Conservation (phyloP, 768 basidiomycete species). For the Holtermanniella nyarrowii region DNA sequence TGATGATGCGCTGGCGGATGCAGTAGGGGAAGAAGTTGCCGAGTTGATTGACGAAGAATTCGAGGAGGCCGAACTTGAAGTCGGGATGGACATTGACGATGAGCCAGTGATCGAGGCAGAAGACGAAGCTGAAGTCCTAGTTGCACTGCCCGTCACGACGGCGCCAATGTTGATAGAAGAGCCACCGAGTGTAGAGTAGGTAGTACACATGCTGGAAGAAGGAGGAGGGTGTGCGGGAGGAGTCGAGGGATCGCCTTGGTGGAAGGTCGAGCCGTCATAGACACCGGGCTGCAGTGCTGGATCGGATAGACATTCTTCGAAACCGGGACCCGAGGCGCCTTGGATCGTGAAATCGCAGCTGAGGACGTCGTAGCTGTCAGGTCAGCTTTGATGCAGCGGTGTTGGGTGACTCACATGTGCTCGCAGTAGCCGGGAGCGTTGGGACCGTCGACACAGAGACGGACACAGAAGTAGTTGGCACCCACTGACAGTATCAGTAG, state of each 20-base stretch:
- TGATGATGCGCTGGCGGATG: constrained; percentile 2
- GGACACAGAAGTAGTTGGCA: constrained; percentile 28
- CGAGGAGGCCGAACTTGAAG: not conserved
- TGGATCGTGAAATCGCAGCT: constrained; percentile 34
- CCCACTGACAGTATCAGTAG: not conserved
- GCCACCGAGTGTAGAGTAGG: constrained; percentile 48
- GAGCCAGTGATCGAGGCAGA: not conserved
- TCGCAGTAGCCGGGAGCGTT: constrained; percentile 43
- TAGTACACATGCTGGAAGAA: constrained; percentile 53
- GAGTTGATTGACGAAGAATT: not conserved
- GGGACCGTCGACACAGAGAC: constrained; percentile 32
- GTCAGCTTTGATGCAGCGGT: constrained; percentile 1
- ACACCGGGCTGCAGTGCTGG: constrained; percentile 37
- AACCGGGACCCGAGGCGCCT: constrained; percentile 21
- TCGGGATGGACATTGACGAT: not conserved
- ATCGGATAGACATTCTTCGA: constrained; percentile 27
- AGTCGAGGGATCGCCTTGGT: constrained; percentile 43
- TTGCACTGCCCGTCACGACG: constrained; percentile 1
- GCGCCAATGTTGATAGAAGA: constrained; percentile 13
- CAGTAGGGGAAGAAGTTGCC: not conserved
- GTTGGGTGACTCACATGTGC: constrained; percentile 43
- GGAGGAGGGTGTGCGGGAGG: constrained; percentile 47
- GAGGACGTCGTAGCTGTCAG: constrained; percentile 11
- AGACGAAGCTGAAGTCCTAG: not conserved
- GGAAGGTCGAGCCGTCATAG: constrained; percentile 43